These are phyloP conservation scores for Passiflora organensis DNA, from an alignment of 345 rosid genomes.

Conservation along the genomic window DNA sequence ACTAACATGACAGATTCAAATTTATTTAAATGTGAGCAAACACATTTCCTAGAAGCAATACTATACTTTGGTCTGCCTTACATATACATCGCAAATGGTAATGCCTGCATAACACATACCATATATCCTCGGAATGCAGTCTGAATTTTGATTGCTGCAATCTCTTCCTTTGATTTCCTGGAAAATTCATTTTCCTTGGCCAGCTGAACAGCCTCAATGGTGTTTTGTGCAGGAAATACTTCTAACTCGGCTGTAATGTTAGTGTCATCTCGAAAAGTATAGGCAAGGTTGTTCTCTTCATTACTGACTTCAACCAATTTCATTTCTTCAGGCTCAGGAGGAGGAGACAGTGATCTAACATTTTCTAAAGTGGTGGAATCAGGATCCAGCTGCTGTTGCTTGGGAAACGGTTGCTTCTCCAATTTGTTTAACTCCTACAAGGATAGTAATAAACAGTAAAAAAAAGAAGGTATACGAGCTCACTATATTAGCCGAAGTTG, in stretches of 20 bases:
- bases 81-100: too few relatives aligned
- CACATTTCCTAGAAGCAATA: too few relatives aligned
- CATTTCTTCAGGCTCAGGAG: conserved; percentile 31
- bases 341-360: conserved; percentile 11
- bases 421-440: not conserved
- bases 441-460: too few relatives aligned
- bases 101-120: not conserved
- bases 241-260: conserved; percentile 44
- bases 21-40: not conserved
- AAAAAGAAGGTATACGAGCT: too few relatives aligned
- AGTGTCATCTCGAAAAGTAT: conserved; percentile 20
- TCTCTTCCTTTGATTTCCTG: not conserved
- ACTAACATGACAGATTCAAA: conserved; percentile 2
- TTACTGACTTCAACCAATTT: conserved; percentile 33
- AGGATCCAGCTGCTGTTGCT: not conserved
- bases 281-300: conserved; percentile 28
- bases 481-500: too few relatives aligned
- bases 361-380: not conserved
- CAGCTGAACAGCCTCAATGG: not conserved
- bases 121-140: not conserved
- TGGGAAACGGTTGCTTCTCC: not conserved
- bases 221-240: conserved; percentile 22
- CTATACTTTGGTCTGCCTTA: too few relatives aligned
- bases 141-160: not conserved
- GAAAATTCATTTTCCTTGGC: not conserved